Base-by-base conservation (phyloP, 1,284 basidiomycete genomes). In the Cryptococcus maquisensis region DNA sequence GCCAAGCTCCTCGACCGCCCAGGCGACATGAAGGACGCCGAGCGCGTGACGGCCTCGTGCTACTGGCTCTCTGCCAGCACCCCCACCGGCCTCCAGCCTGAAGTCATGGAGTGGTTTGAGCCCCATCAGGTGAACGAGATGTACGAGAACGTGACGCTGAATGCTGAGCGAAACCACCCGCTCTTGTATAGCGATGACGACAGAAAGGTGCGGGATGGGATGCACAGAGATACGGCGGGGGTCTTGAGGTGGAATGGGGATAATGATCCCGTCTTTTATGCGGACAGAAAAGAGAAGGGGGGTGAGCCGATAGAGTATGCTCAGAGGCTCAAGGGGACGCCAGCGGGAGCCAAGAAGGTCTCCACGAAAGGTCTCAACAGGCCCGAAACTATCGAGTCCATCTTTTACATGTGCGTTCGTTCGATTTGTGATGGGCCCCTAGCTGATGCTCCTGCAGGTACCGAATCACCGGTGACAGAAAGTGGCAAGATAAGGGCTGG, bases 401-500 rank as follows among this genome's bases (percentile, higher is more conserved):
- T 82, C 28, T 79, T 81, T 56, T 75, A 75, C 64, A 75, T 77
- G 74, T 74, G 51, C 65, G 71, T 63, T 5, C 23, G 2, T 32
- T 23, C 13, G 3, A 3, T 21, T 23, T 44, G 18, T n/a, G 39
- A 16, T 36, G 16, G 12, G 35, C 24, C 51, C 23, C n/a, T 46
- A n/a, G 13, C 21, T 32, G 26, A 21, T 35, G 18, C 18, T 18
- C 36, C 18, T 74, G 71, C 64, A 80, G 80, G 79, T 82, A 77
- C 67, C 73, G 81, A 41, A 63, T 81, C 24, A 82, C 81, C 1
- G 82, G 81, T 20, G 80, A 83, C 65, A 65, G 68, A 6, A 74
- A 73, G 54, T 83, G 81, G 81, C 79, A 81, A 64, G 81, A 82
- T 52, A 73, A 78, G 39, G 82, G 81, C 3, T 83, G 82, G 82